These are phyloP conservation scores for Raddia guianensis DNA, from an alignment of 176 grass and related monocot genomes.

Conservation along the genomic window DNA sequence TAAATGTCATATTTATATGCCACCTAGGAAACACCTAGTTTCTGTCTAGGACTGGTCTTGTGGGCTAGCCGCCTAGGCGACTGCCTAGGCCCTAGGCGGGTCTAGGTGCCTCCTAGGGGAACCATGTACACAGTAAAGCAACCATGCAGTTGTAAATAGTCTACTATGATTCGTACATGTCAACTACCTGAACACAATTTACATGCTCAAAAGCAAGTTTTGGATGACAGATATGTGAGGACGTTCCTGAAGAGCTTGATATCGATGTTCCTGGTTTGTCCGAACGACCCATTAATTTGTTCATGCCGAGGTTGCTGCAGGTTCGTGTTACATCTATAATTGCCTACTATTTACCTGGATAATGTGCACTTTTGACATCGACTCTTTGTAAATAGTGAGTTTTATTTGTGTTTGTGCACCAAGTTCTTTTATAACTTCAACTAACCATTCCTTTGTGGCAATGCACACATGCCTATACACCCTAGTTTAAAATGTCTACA, in stretches of 20 bases:
- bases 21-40: no score
- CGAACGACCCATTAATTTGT: constrained; percentile 90
- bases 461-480: not conserved
- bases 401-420: not conserved
- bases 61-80: no score
- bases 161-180: not conserved
- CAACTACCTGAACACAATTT: constrained; percentile 23
- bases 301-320: constrained; percentile 91
- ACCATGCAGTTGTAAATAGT: not conserved
- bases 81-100: no score
- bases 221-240: constrained; percentile 84
- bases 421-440: constrained; percentile 24
- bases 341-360: not conserved
- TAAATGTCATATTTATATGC: no score
- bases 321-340: constrained; percentile 41
- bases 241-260: constrained; percentile 96
- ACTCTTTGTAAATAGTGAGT: constrained; percentile 9
- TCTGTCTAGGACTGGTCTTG: no score
- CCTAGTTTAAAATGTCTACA: not conserved
- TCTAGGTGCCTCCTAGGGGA: no score
- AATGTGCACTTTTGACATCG: constrained; percentile 15
- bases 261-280: constrained; percentile 85
- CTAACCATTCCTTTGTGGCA: not conserved
- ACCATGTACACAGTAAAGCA: constrained; percentile 4
- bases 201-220: constrained; percentile 29